Base-by-base conservation (phyloP, 2,329 filamentous ascomycete genomes). In the Exutisphaerella laricina region DNA sequence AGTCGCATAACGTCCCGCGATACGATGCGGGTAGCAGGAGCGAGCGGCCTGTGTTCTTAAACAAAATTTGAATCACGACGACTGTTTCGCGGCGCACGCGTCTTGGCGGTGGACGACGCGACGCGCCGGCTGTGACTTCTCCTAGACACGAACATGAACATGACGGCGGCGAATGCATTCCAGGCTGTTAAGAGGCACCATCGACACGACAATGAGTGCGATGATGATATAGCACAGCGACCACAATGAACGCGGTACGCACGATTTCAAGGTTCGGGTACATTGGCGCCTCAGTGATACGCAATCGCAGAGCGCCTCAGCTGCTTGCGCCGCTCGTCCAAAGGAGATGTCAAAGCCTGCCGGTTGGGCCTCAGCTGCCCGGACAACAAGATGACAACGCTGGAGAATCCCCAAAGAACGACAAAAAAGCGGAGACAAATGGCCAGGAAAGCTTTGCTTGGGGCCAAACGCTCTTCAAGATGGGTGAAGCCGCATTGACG, bases 401-500 rank as follows among this genome's bases (percentile, higher is more conserved):
- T 4, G 35, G 34, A 16, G 26, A 43, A 5, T 12, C 14, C 1
- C 41, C 48, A 25, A 35, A 41, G 9, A 41, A 37, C 4, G 13
- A 22, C 31, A 34, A 41, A 22, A 35, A 49, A 25, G 39, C 42
- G 38, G 45, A 34, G 17, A 42, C 34, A 13, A 36, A 38, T 17
- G 31, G 34, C 34, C 31, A 47, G 17, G 39, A 54, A 23, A 43
- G 39, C 13, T 55, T 50, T 37, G 42, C 44, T 14, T 60, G 59
- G 57, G 51, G 53, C 34, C 49, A 49, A 2, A 73, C 71, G 3
- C 59, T 60, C 1, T 73, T 68, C 61, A 74, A 73, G 55, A 74
- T 74, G 71, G 70, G 71, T 48, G 72, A 75, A 49, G 63, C 68
- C 36, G 70, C 72, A 5, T 59, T 69, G 39, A 75, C 72, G 12